Evolutionary conservation across 345 rosid genomes (phyloP), one percentile per base, ranked within the genome.

Genomic region (Lagerstroemia speciosa): DNA sequence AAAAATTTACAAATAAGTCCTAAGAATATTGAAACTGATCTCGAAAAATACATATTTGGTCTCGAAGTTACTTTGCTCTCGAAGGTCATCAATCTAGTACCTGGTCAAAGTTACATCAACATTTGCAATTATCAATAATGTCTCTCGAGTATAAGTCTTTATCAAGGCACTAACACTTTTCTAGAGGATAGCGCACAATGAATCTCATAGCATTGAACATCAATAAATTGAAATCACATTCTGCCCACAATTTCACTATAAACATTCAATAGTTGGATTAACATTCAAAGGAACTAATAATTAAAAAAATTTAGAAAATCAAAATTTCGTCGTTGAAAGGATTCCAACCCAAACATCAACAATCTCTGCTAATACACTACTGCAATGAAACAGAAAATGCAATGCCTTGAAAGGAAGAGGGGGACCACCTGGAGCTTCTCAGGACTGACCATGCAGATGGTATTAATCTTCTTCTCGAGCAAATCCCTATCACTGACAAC

Each of bases 81-180:
- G 81, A 22, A 62, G 5, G 24, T 91, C 96, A 79, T 86, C 84
- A 62, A 88, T 80, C 73, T 77, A 30, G 68, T 78, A 92, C 45
- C 71, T 79, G 43, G 98, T 92, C 69, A 92, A 74, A 34, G 98
- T 92, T 3, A 82, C 91, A 79, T 92, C 96, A 62, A 89, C 89
- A 83, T 92, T 95, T 24, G 94, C 94, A 75, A 92, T 88, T 20
- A 84, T 83, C 24, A 16, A 29, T 34, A 34, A 30, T 12, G 10
- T 12, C 63, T 14, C 34, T 58, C 29, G 3, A 58, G 29, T n/a
- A 22, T n/a, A 26, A 7, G 60, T 8, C 6, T 26, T 30, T 30
- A 53, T 17, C 14, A 7, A 15, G 53, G 22, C 53, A 45, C 12
- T 48, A 48, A 26, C 7, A n/a, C n/a, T 6, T 7, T n/a, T 26